Base-by-base conservation (phyloP, 2,329 filamentous ascomycete genomes). In the Zasmidium angulare region DNA sequence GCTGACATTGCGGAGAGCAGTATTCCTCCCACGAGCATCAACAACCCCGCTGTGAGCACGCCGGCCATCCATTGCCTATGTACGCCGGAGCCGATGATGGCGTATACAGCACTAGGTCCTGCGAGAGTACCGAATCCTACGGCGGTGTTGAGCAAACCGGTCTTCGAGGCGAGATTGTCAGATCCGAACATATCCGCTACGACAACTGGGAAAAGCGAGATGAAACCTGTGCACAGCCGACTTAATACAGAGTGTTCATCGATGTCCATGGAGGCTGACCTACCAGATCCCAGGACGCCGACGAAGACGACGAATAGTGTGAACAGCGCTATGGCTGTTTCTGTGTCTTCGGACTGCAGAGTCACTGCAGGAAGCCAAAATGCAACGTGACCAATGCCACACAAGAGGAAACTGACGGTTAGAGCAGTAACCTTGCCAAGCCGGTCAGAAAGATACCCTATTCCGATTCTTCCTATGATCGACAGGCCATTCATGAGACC, bases 401-500 rank as follows among this genome's bases (percentile, higher is more conserved):
- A 52, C 7, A 57, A 21, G 14, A 57, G 21, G 14, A 57, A 57
- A 36, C 55, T 52, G n/a, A 47, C 19, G 12, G 55, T 50, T 1
- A 57, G 21, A 2, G 48, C 55, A 14, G 22, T 46, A 22, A 23
- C 17, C 47, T 57, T 57, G 19, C 55, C 55, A 52, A 51, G 11
- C 36, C 55, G 29, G 43, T 57, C 55, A 2, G 48, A 21, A 11
- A 57, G 50, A 26, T 36, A 52, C 3, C 48, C 48, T 24, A 57
- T 51, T n/a, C 47, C 48, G 14, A 57, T 21, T 36, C 55, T 40
- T 19, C 55, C 55, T 10, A 56, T 22, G 36, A 57, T 48, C 7
- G 55, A 57, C 2, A 51, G 36, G 3, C 48, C 48, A 19, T 57
- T 57, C 55, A 57, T 57, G 19, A 57, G 36, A n/a, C 36, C 55